Evolutionary conservation across 352 stramenopile genomes (phyloP).

Genomic region (Globisporangium polare): DNA sequence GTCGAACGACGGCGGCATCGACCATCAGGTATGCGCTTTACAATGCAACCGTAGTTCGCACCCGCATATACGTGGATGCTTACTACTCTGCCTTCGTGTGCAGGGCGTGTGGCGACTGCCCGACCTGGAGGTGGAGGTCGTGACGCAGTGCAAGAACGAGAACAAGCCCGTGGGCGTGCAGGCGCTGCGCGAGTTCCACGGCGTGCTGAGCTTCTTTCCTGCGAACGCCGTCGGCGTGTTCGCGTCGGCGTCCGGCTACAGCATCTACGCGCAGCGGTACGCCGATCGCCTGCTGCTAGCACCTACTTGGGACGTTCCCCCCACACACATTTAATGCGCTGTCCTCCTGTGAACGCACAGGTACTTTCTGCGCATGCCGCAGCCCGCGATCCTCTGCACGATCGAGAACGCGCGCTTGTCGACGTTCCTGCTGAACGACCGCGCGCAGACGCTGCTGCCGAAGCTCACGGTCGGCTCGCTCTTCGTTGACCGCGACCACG

Average conservation of each 20-base stretch:
- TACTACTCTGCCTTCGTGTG: background rate
- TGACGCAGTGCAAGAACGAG: constrained; percentile 84
- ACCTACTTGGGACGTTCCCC: no score
- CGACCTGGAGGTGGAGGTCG: constrained; percentile 55
- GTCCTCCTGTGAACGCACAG: constrained; percentile 12
- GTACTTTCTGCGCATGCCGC: constrained; percentile 61
- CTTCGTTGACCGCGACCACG: constrained; percentile 61
- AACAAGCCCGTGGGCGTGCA: constrained; percentile 63
- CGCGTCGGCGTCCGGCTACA: constrained; percentile 71
- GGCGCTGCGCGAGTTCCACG: constrained; percentile 70
- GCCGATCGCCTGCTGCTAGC: no score
- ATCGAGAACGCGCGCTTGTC: constrained; percentile 39
- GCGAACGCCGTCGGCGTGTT: constrained; percentile 55
- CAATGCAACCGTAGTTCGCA: no score
- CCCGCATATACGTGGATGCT: background rate
- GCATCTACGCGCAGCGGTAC: constrained; percentile 66
- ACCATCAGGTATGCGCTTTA: constrained; percentile 38
- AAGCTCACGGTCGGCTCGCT: constrained; percentile 57
- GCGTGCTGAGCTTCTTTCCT: constrained; percentile 48
- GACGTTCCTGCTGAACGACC: constrained; percentile 65
- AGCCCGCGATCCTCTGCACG: constrained; percentile 57
- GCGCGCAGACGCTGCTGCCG: constrained; percentile 48
- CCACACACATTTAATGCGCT: background rate
- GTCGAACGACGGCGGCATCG: constrained; percentile 70
- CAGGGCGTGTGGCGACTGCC: constrained; percentile 66